phyloP scores from a whole-genome alignment of 805 yeast genomes.

The Kurtzmaniella cleridarum region DNA sequence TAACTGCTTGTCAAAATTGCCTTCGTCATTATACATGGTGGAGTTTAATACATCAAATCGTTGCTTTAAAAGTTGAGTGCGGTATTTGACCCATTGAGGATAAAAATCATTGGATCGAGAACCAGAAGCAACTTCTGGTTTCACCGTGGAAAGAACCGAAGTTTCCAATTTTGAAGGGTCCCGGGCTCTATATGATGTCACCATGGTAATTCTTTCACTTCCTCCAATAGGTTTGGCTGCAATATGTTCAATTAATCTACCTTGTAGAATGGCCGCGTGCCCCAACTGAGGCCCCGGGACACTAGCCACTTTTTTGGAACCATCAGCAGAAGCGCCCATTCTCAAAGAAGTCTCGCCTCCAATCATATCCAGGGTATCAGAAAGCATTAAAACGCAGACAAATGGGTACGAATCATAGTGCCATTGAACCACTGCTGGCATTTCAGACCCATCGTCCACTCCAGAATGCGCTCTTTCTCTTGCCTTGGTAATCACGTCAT shows the following conservation, averaged over 20 bases:
- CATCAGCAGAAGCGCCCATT: slow-evolving; percentile 31
- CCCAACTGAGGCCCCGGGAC: slow-evolving; percentile 31
- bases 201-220: slow-evolving; percentile 37
- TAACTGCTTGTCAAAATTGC: slow-evolving; percentile 21
- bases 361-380: slow-evolving; percentile 52
- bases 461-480: slow-evolving; percentile 13
- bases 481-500: slow-evolving; percentile 12
- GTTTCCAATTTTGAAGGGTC: slow-evolving; percentile 21
- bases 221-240: slow-evolving; percentile 34
- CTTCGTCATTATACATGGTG: slow-evolving; percentile 8
- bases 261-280: slow-evolving; percentile 34
- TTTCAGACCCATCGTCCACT: slow-evolving; percentile 25
- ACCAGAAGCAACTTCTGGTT: slow-evolving; percentile 34
- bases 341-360: slow-evolving; percentile 58
- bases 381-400: slow-evolving; percentile 59
- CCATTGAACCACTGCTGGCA: slow-evolving; percentile 59
- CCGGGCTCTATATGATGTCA: slow-evolving; percentile 34
- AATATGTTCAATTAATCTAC: slow-evolving; percentile 35
- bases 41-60: slow-evolving; percentile 19
- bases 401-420: slow-evolving; percentile 60
- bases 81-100: slow-evolving; percentile 31
- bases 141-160: slow-evolving; percentile 31
- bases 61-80: slow-evolving; percentile 21
- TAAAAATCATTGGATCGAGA: slow-evolving; percentile 30
- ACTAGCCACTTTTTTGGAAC: slow-evolving; percentile 8